These are phyloP conservation scores for Plasmodium coatneyi DNA, from an alignment of 169 alveolate species.

Conservation along the genomic window DNA sequence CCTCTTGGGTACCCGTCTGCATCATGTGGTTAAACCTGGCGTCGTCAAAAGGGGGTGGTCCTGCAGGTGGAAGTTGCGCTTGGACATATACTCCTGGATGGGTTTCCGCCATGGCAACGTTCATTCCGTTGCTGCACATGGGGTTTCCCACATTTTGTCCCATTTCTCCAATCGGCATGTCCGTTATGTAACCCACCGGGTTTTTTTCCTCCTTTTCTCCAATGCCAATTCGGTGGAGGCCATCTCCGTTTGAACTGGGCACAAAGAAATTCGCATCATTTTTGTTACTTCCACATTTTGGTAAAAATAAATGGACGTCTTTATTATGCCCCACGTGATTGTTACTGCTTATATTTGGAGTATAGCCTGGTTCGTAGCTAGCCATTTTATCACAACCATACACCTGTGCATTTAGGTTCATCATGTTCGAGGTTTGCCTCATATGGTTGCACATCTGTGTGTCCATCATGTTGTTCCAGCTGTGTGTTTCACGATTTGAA, in stretches of 20 bases:
- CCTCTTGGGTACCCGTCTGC: neutral
- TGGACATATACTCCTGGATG: neutral
- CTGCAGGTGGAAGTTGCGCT: neutral
- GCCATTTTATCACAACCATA: neutral
- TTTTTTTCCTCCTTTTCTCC: neutral
- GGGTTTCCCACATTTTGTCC: neutral
- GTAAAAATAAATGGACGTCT: neutral
- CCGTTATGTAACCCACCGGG: neutral
- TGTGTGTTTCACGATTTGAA: neutral
- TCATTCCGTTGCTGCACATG: neutral
- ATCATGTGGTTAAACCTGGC: neutral
- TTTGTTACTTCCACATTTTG: neutral
- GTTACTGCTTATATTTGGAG: neutral
- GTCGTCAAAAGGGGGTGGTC: neutral
- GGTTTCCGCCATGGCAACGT: neutral
- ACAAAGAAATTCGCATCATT: neutral
- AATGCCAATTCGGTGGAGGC: neutral
- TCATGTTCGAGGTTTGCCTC: neutral
- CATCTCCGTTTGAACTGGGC: neutral
- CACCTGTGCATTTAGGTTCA: neutral
- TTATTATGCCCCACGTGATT: neutral
- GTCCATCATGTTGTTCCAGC: neutral
- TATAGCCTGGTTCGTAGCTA: neutral
- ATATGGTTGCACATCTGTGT: neutral
- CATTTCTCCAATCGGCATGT: neutral